Conservation (phyloP, 176 grass and related monocot species). For the Bromus sterilis region DNA sequence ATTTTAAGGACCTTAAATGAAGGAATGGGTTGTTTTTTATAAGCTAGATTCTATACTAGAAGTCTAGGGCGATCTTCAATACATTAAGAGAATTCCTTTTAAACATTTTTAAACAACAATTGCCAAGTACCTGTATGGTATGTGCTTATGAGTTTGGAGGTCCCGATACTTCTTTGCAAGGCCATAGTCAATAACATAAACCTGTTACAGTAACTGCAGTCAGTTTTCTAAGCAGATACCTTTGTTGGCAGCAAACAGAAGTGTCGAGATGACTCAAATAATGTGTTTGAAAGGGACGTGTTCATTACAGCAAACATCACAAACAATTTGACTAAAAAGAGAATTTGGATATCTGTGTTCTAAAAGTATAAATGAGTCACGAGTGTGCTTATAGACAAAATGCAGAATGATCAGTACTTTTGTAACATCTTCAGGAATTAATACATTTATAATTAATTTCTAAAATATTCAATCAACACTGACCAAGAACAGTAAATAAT, state of each 20-base stretch:
- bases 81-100: background rate
- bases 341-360: background rate
- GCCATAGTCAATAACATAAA: slow-evolving; percentile 66
- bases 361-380: background rate
- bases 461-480: background rate
- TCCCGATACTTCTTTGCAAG: slow-evolving; percentile 64
- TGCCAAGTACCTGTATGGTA: slow-evolving; percentile 55
- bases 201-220: slow-evolving; percentile 21
- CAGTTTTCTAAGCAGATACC: background rate
- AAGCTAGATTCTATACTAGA: background rate
- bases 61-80: background rate
- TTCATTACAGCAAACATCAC: background rate
- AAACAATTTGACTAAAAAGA: background rate
- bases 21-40: background rate
- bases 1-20: background rate
- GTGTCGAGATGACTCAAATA: background rate
- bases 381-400: background rate
- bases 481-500: background rate
- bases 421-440: background rate
- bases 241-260: slow-evolving; percentile 3
- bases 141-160: slow-evolving; percentile 68
- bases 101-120: background rate
- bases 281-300: background rate
- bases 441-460: background rate
- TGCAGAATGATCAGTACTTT: background rate